Percentiles rank a stretch among this genome's conserved stretches.
Conservation (phyloP, 352 stramenopile species). For the Phytophthora rubi region DNA sequence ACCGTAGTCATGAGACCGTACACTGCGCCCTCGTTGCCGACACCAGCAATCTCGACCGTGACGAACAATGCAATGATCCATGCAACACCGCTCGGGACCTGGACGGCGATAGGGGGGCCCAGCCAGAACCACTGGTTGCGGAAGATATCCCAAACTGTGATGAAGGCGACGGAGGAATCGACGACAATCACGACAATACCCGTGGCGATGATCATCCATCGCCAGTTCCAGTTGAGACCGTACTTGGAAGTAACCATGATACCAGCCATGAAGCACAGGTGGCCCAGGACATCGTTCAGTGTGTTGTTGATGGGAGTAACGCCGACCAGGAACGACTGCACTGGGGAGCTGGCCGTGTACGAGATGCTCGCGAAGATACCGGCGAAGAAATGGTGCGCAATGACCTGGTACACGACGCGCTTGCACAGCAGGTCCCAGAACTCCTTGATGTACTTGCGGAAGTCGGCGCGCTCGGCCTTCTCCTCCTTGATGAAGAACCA, state of each 20-base stretch:
- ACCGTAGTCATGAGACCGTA: slow-evolving; percentile 58
- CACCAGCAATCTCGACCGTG: slow-evolving; percentile 52
- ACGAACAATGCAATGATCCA: slow-evolving; percentile 51
- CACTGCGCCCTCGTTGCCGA: slow-evolving; percentile 55
- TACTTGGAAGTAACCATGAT: slow-evolving; percentile 49
- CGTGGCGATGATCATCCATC: slow-evolving; percentile 41
- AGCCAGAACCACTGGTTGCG: slow-evolving; percentile 58
- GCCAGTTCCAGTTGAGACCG: slow-evolving; percentile 59
- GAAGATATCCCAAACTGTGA: slow-evolving; percentile 54
- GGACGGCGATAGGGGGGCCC: slow-evolving; percentile 42
- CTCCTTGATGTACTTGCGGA: slow-evolving; percentile 42
- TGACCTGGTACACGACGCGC: slow-evolving; percentile 57
- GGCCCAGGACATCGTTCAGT: slow-evolving; percentile 41
- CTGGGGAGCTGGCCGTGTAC: slow-evolving; percentile 41
- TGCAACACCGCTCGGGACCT: slow-evolving; percentile 41
- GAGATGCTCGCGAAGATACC: slow-evolving; percentile 50
- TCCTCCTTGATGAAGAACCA: slow-evolving; percentile 55
- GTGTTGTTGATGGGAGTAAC: slow-evolving; percentile 52
- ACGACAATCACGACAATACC: slow-evolving; percentile 40
- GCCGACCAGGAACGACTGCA: slow-evolving; percentile 45
- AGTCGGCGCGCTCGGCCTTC: slow-evolving; percentile 36
- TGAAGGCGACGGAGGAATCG: slow-evolving; percentile 39
- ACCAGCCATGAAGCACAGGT: slow-evolving; percentile 41
- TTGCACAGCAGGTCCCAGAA: slow-evolving; percentile 55
- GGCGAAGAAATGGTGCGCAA: slow-evolving; percentile 54